Base-by-base conservation (phyloP, 1,284 basidiomycete species). In the Trichosporon asahii region DNA sequence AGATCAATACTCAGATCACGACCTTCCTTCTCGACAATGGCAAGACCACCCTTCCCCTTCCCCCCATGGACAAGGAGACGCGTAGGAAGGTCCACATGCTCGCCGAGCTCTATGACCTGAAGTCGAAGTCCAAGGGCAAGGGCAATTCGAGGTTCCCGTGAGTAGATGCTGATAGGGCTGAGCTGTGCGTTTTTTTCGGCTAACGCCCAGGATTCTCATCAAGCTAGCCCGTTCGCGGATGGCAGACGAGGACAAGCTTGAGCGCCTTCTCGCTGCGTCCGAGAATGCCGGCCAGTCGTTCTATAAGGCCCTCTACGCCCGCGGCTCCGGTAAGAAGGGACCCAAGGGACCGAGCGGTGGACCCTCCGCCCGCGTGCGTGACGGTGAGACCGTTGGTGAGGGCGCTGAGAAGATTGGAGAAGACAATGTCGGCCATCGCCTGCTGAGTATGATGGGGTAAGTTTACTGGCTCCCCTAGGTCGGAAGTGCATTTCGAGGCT, bases 1-100 rank as follows among this genome's bases (percentile, higher is more conserved):
- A 73, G 31, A 65, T 95, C 64, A 89, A 92, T 66, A 81, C 85
- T 69, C 87, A 90, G 75, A 90, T 96, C 66, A 86, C 88, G 21
- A 84, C 84, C n/a, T 94, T 95, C 84, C 80, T 91, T 11, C 80
- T 75, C 1, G 85, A 91, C 73, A 74, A 87, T 1, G 88, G 87
- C 0, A 84, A 85, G 8, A 68, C 75, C 46, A 86, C 85, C 0
- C 88, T 94, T 86, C 82, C 86, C 1, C 84, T 95, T 0, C 93
- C 92, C 0, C 90, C 93, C 3, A 90, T 92, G 85, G 86, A 88
- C 74, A 93, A 91, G 82, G 85, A 85, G 68, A 87, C 86, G 68
- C 86, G 94, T 73, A 89, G 88, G 83, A 85, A 85, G 67, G 86
- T 94, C 0, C 94, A 97, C 78, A 87, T 92, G 77, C 83, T 95